Evolutionary conservation across 2,329 filamentous ascomycete genomes (phyloP).

Genomic region (Xylariaceae sp.): DNA sequence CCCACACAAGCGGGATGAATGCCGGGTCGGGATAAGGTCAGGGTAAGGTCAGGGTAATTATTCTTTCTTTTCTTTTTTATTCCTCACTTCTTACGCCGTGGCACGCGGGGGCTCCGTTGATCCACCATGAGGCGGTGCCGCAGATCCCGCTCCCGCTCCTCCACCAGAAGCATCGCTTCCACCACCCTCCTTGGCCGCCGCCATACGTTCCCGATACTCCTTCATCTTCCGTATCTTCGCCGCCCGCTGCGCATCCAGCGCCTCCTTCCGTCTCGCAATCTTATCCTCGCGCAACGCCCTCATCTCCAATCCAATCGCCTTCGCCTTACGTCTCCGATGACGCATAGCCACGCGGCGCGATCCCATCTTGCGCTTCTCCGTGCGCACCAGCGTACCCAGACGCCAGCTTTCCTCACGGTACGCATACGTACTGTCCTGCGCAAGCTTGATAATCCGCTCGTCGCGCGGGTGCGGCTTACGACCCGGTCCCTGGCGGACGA

Average conservation of each 20-base stretch:
- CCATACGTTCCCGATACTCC: constrained; percentile 22
- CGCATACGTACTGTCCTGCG: constrained; percentile 44
- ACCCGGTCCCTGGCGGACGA: constrained; percentile 34
- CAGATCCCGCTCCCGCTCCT: not conserved
- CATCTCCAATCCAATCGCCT: constrained; percentile 30
- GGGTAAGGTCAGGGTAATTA: not conserved
- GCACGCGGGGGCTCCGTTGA: not conserved
- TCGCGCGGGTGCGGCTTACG: constrained; percentile 33
- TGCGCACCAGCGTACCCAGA: constrained; percentile 48
- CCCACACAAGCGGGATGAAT: too few species aligned
- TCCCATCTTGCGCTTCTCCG: constrained; percentile 41
- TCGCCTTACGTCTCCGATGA: constrained; percentile 41
- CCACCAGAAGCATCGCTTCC: not conserved
- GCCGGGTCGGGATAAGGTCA: too few species aligned
- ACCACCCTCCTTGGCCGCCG: constrained; percentile 6
- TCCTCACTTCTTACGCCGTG: not conserved
- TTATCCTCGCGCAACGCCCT: constrained; percentile 28
- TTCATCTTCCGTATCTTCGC: constrained; percentile 21
- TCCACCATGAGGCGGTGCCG: not conserved
- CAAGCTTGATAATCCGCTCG: constrained; percentile 45
- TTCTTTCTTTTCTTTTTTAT: not conserved
- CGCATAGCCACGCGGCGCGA: constrained; percentile 44
- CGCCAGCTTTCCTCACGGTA: constrained; percentile 57
- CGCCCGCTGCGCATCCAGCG: constrained; percentile 25
- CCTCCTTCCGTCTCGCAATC: constrained; percentile 30